phyloP scores from a whole-genome alignment of 2,329 filamentous ascomycete species.

The Xylaria arbuscula region DNA sequence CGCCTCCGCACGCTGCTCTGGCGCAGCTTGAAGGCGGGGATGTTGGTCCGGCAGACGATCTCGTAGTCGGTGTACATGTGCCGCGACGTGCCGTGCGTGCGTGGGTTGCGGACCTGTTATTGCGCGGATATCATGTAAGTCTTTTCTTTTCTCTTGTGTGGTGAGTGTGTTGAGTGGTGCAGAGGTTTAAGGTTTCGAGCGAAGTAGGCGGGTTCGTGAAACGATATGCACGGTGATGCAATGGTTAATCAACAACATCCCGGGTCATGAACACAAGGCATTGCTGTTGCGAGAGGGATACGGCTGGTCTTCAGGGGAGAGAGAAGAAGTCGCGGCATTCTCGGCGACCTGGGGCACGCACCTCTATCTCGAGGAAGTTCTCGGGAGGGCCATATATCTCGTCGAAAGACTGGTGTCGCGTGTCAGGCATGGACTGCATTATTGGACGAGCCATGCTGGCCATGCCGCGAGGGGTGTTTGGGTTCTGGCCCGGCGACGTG shows the following conservation, averaged over 20 bases:
- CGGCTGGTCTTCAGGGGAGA: not conserved
- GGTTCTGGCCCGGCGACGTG: constrained; percentile 39
- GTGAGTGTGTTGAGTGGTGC: not conserved
- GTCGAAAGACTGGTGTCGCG: constrained; percentile 94
- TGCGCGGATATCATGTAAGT: constrained; percentile 21
- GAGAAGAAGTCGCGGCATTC: not conserved
- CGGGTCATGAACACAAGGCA: not conserved
- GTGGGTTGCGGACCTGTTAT: constrained; percentile 85
- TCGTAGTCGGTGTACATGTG: constrained; percentile 99
- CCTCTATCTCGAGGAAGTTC: constrained; percentile 99
- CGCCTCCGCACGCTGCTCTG: constrained; percentile 88
- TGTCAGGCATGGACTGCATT: constrained; percentile 75
- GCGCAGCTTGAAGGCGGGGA: constrained; percentile 97
- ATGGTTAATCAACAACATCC: not conserved
- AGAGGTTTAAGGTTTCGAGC: not conserved
- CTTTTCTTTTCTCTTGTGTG: not conserved
- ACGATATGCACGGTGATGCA: not conserved
- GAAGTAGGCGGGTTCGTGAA: no score
- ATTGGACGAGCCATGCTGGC: constrained; percentile 60
- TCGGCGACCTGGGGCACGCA: constrained; percentile 54
- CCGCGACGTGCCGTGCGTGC: constrained; percentile 93
- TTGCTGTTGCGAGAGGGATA: not conserved
- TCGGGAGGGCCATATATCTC: constrained; percentile 98
- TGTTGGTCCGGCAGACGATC: constrained; percentile 97
- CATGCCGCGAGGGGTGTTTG: constrained; percentile 45